A percentile compares a stretch with the other conserved stretches of the same genome.
Conservation (phyloP, 2,329 filamentous ascomycete species). For the Diaporthe helianthi region DNA sequence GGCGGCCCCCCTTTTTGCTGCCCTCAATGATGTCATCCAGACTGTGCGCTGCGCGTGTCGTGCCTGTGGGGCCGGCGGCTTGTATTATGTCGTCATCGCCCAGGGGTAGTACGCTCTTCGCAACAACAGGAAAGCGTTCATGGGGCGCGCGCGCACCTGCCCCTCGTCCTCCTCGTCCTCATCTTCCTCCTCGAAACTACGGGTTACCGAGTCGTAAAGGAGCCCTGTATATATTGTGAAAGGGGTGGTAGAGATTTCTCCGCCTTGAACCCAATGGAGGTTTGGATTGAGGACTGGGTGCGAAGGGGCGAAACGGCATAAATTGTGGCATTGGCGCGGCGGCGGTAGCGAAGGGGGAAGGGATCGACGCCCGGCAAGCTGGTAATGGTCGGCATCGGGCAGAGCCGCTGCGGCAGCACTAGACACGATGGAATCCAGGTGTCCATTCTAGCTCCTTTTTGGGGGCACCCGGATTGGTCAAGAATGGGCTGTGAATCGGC, state of each 20-base stretch:
- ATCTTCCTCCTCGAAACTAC: not conserved
- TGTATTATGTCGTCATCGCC: conserved; percentile 9
- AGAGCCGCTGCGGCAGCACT: conserved; percentile 14
- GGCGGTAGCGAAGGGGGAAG: not conserved
- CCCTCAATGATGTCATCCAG: conserved; percentile 12
- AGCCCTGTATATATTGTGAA: conserved; percentile 1
- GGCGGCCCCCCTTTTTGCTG: not conserved
- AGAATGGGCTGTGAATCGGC: not conserved
- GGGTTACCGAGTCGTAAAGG: not conserved
- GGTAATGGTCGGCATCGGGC: conserved; percentile 9
- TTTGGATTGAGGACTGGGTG: not conserved
- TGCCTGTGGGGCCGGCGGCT: not conserved
- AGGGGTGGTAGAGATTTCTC: not conserved
- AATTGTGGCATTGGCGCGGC: not conserved
- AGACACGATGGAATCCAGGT: conserved; percentile 7
- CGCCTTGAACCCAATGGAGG: not conserved
- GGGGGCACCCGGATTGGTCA: not conserved
- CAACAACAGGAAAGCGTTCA: not conserved
- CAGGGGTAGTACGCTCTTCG: not conserved
- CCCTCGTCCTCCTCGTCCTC: no score
- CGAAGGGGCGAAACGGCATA: not conserved
- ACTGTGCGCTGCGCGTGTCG: not conserved
- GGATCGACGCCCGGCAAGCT: conserved; percentile 13
- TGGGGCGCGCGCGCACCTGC: not conserved
- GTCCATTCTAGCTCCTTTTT: not conserved